These are phyloP conservation scores for Fallopia convolvulus DNA, from an alignment of 148 eudicot genomes.

Conservation along the genomic window DNA sequence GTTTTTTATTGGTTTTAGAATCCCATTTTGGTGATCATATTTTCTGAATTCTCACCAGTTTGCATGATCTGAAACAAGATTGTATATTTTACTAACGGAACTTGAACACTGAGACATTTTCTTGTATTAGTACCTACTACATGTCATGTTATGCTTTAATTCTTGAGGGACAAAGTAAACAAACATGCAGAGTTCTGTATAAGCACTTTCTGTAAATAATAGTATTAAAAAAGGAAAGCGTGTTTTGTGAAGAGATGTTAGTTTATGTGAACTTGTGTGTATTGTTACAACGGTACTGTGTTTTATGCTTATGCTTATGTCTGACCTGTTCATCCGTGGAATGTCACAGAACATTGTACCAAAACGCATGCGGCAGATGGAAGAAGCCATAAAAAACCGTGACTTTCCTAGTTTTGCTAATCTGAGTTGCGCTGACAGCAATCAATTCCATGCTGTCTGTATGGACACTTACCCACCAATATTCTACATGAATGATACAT, in stretches of 20 bases:
- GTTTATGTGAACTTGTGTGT: neutral
- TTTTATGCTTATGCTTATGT: neutral
- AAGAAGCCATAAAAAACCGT: constrained; percentile 72
- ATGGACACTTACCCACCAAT: constrained; percentile 90
- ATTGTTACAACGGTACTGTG: neutral
- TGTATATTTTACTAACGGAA: neutral
- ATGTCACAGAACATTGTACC: constrained; percentile 71
- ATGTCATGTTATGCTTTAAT: neutral
- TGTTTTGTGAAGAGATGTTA: neutral
- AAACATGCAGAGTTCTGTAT: neutral
- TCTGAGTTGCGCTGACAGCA: constrained; percentile 79
- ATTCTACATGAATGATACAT: constrained; percentile 95
- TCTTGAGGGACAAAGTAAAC: neutral
- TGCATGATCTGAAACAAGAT: neutral
- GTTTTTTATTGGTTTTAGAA: neutral
- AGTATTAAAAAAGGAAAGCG: neutral
- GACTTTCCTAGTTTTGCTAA: constrained; percentile 73
- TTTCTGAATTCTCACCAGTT: neutral
- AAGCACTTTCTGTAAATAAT: neutral
- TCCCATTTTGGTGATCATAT: neutral
- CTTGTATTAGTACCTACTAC: too few relatives aligned
- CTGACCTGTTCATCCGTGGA: neutral
- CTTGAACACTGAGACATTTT: neutral
- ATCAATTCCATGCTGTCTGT: constrained; percentile 96
- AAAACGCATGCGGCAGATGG: constrained; percentile 67